Conservation (phyloP, 2,329 filamentous ascomycete genomes). For the Arthrobotrys entomopaga region DNA sequence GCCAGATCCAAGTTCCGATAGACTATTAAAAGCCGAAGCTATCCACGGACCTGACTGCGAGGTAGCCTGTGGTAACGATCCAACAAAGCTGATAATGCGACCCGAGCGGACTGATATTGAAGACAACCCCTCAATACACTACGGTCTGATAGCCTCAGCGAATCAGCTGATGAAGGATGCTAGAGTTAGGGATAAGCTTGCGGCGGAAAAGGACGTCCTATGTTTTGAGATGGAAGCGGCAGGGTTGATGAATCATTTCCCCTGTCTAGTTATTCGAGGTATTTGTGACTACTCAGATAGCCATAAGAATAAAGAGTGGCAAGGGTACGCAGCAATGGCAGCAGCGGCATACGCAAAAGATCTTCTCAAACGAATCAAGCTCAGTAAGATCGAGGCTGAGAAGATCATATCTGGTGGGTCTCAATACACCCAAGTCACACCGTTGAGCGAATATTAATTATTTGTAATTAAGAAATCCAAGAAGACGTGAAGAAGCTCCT, state of each 20-base stretch:
- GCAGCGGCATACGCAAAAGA: constrained; percentile 19
- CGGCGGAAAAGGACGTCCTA: neutral
- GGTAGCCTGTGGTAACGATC: neutral
- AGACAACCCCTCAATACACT: constrained; percentile 5
- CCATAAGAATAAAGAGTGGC: constrained; percentile 55
- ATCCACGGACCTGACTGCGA: neutral
- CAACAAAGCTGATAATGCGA: constrained; percentile 55
- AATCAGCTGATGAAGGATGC: constrained; percentile 45
- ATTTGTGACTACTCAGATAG: constrained; percentile 56
- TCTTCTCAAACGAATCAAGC: neutral
- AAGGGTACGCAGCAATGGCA: constrained; percentile 45
- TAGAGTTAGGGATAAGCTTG: constrained; percentile 23
- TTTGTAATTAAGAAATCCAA: neutral
- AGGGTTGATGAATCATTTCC: constrained; percentile 24
- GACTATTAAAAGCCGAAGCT: constrained; percentile 58
- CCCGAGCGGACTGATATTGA: constrained; percentile 12
- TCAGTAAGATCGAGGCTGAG: neutral
- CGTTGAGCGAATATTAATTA: neutral
- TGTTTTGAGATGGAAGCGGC: constrained; percentile 20
- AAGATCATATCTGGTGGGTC: neutral
- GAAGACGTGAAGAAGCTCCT: neutral
- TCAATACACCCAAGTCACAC: neutral
- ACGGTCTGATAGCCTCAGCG: constrained; percentile 44
- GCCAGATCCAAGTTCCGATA: constrained; percentile 59
- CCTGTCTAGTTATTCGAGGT: constrained; percentile 55